phyloP scores from a whole-genome alignment of 2,329 filamentous ascomycete genomes.

The Orbilia brochopaga region DNA sequence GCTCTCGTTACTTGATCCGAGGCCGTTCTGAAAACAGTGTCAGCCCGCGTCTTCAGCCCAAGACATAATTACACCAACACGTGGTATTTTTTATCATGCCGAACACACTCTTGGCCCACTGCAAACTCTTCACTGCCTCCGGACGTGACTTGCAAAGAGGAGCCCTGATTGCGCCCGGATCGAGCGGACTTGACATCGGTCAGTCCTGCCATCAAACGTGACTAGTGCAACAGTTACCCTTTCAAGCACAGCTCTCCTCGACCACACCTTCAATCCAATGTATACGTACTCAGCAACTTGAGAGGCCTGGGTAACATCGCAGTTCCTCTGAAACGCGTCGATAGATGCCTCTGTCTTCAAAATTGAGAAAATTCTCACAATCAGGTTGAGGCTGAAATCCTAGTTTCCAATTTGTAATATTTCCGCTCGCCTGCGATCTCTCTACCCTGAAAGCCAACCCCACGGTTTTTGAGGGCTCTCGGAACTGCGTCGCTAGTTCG shows the following conservation, averaged over 20 bases:
- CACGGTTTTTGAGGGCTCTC: neutral
- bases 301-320: neutral
- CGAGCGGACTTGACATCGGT: neutral
- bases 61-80: slow-evolving; percentile 12
- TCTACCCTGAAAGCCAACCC: neutral
- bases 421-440: neutral
- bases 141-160: neutral
- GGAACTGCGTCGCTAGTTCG: neutral
- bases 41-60: neutral
- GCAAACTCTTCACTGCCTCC: neutral
- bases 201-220: no score
- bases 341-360: neutral
- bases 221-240: no score
- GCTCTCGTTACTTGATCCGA: no score
- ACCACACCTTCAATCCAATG: no score
- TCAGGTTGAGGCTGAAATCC: neutral
- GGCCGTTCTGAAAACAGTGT: no score
- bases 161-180: neutral
- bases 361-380: neutral
- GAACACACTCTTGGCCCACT: no score
- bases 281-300: no score
- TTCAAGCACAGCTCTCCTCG: no score
- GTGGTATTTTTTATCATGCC: neutral
- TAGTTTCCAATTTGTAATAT: neutral
- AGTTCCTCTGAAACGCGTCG: neutral